Evolutionary conservation across 129 eudicot genomes (phyloP).

Genomic region (Escallonia herrerae): DNA sequence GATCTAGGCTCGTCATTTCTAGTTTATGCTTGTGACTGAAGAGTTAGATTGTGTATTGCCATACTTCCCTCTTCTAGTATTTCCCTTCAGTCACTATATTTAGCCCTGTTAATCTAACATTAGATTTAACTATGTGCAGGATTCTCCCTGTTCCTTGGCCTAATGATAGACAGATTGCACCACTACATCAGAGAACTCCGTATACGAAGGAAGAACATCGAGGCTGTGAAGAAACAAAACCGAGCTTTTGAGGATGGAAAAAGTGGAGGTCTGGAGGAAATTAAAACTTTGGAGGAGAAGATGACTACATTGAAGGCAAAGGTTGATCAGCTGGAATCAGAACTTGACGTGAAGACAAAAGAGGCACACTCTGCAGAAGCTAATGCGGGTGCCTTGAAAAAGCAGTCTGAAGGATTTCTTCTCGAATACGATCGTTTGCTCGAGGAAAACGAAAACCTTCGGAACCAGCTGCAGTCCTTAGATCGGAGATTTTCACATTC

Average conservation of each 20-base stretch:
- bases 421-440: conserved; percentile 81
- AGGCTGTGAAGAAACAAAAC: conserved; percentile 59
- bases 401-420: conserved; percentile 88
- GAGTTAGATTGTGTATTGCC: too few relatives aligned
- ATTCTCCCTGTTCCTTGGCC: conserved; percentile 71
- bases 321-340: conserved; percentile 39
- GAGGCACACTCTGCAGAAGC: conserved; percentile 66
- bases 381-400: conserved; percentile 55
- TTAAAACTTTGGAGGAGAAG: conserved; percentile 60
- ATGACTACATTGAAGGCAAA: conserved; percentile 34
- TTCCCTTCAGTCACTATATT: too few relatives aligned
- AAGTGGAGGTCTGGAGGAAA: conserved; percentile 41
- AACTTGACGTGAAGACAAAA: conserved; percentile 54
- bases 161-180: conserved; percentile 84
- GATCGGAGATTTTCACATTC: conserved; percentile 31
- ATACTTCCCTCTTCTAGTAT: too few relatives aligned
- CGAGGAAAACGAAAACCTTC: conserved; percentile 77
- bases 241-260: conserved; percentile 44
- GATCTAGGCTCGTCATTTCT: too few relatives aligned
- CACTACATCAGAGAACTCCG: conserved; percentile 90
- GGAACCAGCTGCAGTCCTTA: conserved; percentile 53
- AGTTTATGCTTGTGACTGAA: too few relatives aligned
- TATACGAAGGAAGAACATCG: conserved; percentile 68
- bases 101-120: neutral
- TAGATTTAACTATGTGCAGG: conserved; percentile 35